Evolutionary conservation across 2,329 filamentous ascomycete species (phyloP).

Genomic region (Alternaria arborescens): DNA sequence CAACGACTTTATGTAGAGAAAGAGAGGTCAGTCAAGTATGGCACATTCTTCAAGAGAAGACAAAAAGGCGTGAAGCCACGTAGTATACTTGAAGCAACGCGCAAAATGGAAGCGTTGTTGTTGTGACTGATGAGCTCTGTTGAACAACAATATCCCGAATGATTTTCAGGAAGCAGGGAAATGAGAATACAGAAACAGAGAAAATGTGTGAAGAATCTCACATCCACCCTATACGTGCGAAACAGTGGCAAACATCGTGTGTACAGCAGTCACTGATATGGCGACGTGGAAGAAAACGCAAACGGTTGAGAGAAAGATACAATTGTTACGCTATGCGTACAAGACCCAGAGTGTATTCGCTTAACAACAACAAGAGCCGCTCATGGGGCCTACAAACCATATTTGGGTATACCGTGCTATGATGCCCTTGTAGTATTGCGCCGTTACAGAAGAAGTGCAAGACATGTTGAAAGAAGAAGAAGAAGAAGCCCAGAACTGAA

Average conservation of each 20-base stretch:
- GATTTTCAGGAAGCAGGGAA: not conserved
- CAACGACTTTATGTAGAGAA: not conserved
- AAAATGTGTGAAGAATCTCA: not conserved
- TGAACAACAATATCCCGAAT: not conserved
- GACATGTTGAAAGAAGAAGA: not conserved
- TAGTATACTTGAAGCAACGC: not conserved
- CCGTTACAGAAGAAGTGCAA: constrained; percentile 9
- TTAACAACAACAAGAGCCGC: constrained; percentile 6
- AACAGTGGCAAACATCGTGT: not conserved
- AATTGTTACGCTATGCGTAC: constrained; percentile 8
- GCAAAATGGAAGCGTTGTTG: not conserved
- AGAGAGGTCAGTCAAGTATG: not conserved
- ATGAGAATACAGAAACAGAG: not conserved
- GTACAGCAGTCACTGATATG: not conserved
- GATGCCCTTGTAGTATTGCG: constrained; percentile 15
- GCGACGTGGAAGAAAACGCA: not conserved
- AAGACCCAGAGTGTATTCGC: constrained; percentile 5
- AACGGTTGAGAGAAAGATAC: not conserved
- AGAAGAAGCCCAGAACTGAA: not conserved
- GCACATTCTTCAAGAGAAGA: not conserved
- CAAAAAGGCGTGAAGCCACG: not conserved
- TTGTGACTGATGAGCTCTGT: not conserved
- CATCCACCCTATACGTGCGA: not conserved
- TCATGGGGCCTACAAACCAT: constrained; percentile 1
- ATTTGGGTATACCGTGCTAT: constrained; percentile 25